Conservation (phyloP, 2,329 filamentous ascomycete species). For the Tricladium varicosporioides region DNA sequence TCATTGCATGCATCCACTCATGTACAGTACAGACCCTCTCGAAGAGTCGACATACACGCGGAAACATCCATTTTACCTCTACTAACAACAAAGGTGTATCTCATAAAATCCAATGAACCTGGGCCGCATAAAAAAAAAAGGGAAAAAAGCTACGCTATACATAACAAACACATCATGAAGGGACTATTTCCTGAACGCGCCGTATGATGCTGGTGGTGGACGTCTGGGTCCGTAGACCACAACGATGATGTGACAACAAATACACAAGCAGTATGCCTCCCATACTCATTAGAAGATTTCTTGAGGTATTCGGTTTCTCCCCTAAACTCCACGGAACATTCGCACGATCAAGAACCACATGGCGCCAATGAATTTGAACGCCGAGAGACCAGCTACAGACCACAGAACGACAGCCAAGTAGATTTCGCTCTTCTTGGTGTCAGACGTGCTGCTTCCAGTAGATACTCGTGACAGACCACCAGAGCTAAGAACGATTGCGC, state of each 20-base stretch:
- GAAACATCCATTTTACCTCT: background rate
- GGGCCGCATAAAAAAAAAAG: background rate
- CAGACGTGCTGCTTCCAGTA: conserved; percentile 75
- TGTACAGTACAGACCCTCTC: background rate
- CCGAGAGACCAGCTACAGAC: conserved; percentile 35
- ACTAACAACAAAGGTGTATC: background rate
- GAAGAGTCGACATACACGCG: background rate
- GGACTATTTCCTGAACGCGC: background rate
- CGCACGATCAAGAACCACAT: conserved; percentile 71
- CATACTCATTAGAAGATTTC: background rate
- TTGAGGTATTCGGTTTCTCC: too few species aligned
- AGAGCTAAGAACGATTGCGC: conserved; percentile 80
- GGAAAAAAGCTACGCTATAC: background rate
- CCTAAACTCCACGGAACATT: conserved; percentile 73
- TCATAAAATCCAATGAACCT: background rate
- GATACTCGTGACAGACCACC: conserved; percentile 79
- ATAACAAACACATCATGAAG: background rate
- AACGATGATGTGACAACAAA: background rate
- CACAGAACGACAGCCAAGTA: conserved; percentile 37
- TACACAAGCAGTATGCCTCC: background rate
- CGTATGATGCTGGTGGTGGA: background rate
- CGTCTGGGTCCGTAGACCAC: too few species aligned
- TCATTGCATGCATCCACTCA: background rate
- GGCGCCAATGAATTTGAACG: conserved; percentile 36
- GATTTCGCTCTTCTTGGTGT: conserved; percentile 29